Evolutionary conservation across 768 basidiomycete species (phyloP).

Genomic region (Leucocoprinus sp.): DNA sequence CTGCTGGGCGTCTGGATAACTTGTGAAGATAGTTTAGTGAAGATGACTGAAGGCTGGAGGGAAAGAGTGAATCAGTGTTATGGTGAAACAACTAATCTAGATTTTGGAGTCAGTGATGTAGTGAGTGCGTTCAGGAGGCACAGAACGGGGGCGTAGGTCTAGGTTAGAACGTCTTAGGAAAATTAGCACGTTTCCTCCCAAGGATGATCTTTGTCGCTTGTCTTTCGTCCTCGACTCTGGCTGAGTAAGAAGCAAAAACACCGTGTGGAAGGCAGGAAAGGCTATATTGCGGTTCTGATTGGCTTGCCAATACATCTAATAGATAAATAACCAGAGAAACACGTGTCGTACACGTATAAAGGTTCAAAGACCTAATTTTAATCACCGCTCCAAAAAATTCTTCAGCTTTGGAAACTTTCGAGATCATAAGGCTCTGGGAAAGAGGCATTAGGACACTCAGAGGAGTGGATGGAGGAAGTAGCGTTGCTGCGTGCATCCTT

Average conservation of each 20-base stretch:
- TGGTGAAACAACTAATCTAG: constrained; percentile 58
- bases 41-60: constrained; percentile 61
- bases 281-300: background rate
- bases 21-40: constrained; percentile 76
- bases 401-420: constrained; percentile 1
- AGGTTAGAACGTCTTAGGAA: background rate
- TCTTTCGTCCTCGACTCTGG: background rate
- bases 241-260: background rate
- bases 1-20: constrained; percentile 81
- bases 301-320: background rate
- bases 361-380: constrained; percentile 2
- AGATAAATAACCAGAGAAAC: background rate
- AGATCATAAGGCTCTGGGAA: constrained; percentile 33
- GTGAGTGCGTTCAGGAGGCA: constrained; percentile 73
- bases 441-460: constrained; percentile 17
- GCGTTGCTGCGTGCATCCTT: background rate
- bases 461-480: constrained; percentile 2
- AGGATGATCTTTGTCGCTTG: background rate
- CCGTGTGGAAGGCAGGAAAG: constrained; percentile 2
- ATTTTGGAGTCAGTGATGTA: constrained; percentile 68
- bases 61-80: constrained; percentile 75
- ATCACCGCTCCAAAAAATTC: constrained; percentile 5
- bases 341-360: constrained; percentile 3
- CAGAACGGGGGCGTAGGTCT: constrained; percentile 19
- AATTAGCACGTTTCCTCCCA: background rate